These are phyloP conservation scores for Domatiomyces globalis DNA, from an alignment of 2,329 filamentous ascomycete species.

Conservation along the genomic window DNA sequence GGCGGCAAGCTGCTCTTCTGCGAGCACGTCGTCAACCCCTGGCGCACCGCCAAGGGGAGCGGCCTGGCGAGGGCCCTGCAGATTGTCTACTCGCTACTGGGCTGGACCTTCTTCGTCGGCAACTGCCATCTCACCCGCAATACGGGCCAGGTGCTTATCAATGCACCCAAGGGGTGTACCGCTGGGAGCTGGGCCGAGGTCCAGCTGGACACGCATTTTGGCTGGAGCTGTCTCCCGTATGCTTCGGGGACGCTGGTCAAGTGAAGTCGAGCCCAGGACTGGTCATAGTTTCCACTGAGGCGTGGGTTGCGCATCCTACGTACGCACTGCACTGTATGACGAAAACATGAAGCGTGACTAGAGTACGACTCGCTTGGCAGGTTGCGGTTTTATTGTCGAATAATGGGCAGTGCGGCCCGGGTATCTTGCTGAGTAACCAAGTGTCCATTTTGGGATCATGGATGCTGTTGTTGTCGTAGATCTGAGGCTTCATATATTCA, in stretches of 20 bases:
- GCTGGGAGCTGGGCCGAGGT: conserved; percentile 20
- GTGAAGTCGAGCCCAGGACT: background rate
- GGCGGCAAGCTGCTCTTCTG: conserved; percentile 41
- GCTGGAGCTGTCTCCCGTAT: conserved; percentile 27
- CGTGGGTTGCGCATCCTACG: too few species aligned
- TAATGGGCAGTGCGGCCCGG: background rate
- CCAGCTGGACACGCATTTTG: conserved; percentile 31
- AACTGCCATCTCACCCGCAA: conserved; percentile 38
- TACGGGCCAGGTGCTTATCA: conserved; percentile 31
- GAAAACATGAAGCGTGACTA: background rate
- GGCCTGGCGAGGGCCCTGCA: conserved; percentile 34
- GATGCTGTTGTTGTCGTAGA: background rate
- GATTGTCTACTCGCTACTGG: conserved; percentile 29
- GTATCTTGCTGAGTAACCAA: background rate
- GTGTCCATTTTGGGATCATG: background rate
- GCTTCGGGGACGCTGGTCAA: conserved; percentile 29
- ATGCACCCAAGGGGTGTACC: conserved; percentile 17
- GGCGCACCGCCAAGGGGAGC: conserved; percentile 33
- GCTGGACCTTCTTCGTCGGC: conserved; percentile 40
- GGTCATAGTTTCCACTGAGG: too few species aligned
- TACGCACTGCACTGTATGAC: background rate
- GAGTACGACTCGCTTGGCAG: too few species aligned
- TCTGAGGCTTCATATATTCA: background rate
- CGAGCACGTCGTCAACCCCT: conserved; percentile 43
- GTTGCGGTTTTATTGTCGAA: too few species aligned